Percentiles rank a stretch among this genome's conserved stretches.
These are phyloP conservation scores for Phallus indusiatus DNA, from an alignment of 768 basidiomycete genomes.

Conservation along the genomic window DNA sequence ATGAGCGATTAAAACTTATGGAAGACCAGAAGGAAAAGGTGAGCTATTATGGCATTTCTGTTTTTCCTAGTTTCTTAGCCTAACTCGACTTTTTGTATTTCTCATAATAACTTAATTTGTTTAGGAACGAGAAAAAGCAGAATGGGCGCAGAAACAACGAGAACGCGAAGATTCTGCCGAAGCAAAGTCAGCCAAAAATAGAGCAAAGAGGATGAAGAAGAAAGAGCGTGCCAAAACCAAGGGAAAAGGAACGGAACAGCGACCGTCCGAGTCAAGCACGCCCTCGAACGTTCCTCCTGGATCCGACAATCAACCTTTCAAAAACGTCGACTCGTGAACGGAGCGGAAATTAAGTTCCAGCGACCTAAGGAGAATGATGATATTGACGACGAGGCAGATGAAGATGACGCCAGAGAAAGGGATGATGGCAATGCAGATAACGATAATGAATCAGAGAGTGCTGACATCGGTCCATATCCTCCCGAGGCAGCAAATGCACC, in stretches of 20 bases:
- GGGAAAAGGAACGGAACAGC: constrained; percentile 21
- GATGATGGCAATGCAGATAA: background rate
- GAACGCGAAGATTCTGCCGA: constrained; percentile 66
- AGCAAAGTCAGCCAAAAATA: constrained; percentile 90
- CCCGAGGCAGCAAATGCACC: background rate
- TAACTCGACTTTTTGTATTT: background rate
- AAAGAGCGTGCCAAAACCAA: constrained; percentile 59
- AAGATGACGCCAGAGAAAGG: background rate
- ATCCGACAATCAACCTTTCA: constrained; percentile 36
- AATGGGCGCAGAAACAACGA: constrained; percentile 66
- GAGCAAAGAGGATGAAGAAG: constrained; percentile 89
- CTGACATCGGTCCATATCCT: background rate
- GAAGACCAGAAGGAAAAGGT: constrained; percentile 78
- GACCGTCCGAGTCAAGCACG: constrained; percentile 13
- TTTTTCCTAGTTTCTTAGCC: background rate
- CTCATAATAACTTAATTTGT: background rate
- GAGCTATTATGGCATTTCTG: constrained; percentile 16
- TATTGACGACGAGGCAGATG: constrained; percentile 25
- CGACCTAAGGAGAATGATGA: constrained; percentile 42
- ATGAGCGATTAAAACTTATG: constrained; percentile 86
- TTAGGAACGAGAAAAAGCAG: constrained; percentile 62
- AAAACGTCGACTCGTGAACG: constrained; percentile 74
- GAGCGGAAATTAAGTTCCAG: constrained; percentile 56
- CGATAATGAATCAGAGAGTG: background rate
- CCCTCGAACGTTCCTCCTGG: background rate